Evolutionary conservation across 2,329 filamentous ascomycete species (phyloP), one percentile per base, ranked within the genome.

Genomic region (Ophiostoma sp.): DNA sequence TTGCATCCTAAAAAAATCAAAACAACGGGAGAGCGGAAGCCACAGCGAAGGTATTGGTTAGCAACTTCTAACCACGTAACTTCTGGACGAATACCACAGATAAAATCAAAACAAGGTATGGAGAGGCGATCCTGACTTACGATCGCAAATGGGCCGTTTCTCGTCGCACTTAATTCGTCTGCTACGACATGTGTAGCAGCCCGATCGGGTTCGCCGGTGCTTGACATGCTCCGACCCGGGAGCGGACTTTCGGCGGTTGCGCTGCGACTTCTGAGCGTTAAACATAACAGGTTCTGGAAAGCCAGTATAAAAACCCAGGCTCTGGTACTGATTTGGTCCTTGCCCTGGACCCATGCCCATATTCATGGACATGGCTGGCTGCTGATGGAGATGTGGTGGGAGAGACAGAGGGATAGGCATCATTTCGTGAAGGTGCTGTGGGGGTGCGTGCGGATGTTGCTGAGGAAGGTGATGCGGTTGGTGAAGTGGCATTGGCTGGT

Each of bases 131-230:
- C 8, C 12, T 19, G 42, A 74, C 78, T 86, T 84, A 92, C 90
- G 86, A 80, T 98, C 95, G 83, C 96, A 98, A 71, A 93, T 87
- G 15, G 96, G 96, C 78, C 91, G 93, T 28, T 86, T 88, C 82
- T 99, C 96, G 80, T 98, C 96, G 81, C 96, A 99, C 93, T 92
- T 98, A 70, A 98, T 95, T 81, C 96, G 89, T 77, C 96, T 89
- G 78, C 91, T 91, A 74, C 96, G 89, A 82, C 96, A 99, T 64
- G 95, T 98, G 76, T 87, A 98, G 83, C 96, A 99, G 36, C 96
- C 96, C 76, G 94, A 98, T 78, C 96, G 88, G 59, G 96, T 98
- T 77, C 96, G 90, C 75, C 95, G 92, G 81, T 98, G 95, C 82
- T 98, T 98, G 77, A 97, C 92, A 79, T 92, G 91, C 75, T 97